Percentiles rank a stretch among this genome's conserved stretches.
These are phyloP conservation scores for Mycena venus DNA, from an alignment of 768 basidiomycete species.

Conservation along the genomic window DNA sequence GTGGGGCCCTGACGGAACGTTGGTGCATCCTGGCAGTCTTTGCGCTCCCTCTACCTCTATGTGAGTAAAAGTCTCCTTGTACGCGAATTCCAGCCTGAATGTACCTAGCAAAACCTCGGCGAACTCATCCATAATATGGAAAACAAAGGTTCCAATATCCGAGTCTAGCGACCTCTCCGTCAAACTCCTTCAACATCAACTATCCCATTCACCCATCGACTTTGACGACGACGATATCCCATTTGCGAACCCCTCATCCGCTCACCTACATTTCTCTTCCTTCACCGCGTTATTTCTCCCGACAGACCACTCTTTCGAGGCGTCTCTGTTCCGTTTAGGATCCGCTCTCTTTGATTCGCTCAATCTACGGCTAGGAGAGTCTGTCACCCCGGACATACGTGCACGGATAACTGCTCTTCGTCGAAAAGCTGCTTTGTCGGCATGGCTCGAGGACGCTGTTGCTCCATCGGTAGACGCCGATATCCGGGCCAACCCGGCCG, in stretches of 20 bases:
- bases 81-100: not conserved
- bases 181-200: conserved; percentile 82
- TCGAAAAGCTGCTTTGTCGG: conserved; percentile 83
- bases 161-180: conserved; percentile 59
- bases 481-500: conserved; percentile 62
- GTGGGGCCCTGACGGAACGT: conserved; percentile 86
- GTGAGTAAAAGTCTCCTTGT: conserved; percentile 55
- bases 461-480: conserved; percentile 80
- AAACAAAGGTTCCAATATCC: conserved; percentile 59
- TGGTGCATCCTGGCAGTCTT: conserved; percentile 84
- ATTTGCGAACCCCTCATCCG: conserved; percentile 70
- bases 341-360: conserved; percentile 90
- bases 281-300: conserved; percentile 80
- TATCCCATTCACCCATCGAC: conserved; percentile 78
- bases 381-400: conserved; percentile 71
- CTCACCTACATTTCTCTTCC: conserved; percentile 80
- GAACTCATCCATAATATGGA: conserved; percentile 72
- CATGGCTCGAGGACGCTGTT: conserved; percentile 87
- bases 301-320: conserved; percentile 80
- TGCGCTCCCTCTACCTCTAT: conserved; percentile 66
- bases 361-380: conserved; percentile 68
- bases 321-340: conserved; percentile 89
- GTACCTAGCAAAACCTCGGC: conserved; percentile 63
- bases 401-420: conserved; percentile 73
- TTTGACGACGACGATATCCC: conserved; percentile 80